A percentile compares a stretch with the other conserved stretches of the same genome.
phyloP scores from a whole-genome alignment of 768 basidiomycete species.

The Boletus speciosus region DNA sequence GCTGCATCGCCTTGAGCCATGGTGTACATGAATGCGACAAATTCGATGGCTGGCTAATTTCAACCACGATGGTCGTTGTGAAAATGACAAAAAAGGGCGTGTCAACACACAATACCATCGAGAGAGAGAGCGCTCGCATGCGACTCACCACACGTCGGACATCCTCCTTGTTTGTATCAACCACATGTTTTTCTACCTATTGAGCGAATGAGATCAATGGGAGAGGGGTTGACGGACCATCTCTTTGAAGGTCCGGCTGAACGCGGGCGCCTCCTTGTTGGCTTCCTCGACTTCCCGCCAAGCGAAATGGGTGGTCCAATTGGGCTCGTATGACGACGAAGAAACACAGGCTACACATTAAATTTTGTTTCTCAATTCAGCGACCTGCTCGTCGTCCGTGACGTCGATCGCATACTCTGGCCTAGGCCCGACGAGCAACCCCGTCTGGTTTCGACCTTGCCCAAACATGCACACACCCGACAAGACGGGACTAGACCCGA shows the following conservation, averaged over 20 bases:
- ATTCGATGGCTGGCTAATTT: neutral
- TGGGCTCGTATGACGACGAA: too few species aligned
- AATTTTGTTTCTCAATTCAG: constrained; percentile 35
- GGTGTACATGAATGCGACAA: neutral
- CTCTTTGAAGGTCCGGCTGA: constrained; percentile 46
- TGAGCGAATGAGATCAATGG: constrained; percentile 31
- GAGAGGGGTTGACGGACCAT: constrained; percentile 37
- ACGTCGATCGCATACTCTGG: constrained; percentile 34
- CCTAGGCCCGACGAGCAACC: constrained; percentile 32
- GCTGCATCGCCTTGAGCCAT: neutral
- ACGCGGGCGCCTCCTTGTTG: constrained; percentile 38
- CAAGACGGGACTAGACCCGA: too few species aligned
- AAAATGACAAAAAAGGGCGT: neutral
- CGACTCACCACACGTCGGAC: neutral
- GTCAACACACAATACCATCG: neutral
- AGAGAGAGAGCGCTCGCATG: too few species aligned
- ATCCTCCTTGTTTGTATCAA: neutral
- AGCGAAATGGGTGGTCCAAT: too few species aligned
- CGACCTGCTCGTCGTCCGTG: constrained; percentile 24
- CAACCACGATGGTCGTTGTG: neutral
- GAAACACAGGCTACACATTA: constrained; percentile 26
- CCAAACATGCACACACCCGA: too few species aligned
- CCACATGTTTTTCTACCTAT: constrained; percentile 20
- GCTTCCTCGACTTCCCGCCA: constrained; percentile 42
- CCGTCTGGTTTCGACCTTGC: neutral